Base-by-base conservation (phyloP, 2,329 filamentous ascomycete genomes). In the Cucurbitaria berberidis region DNA sequence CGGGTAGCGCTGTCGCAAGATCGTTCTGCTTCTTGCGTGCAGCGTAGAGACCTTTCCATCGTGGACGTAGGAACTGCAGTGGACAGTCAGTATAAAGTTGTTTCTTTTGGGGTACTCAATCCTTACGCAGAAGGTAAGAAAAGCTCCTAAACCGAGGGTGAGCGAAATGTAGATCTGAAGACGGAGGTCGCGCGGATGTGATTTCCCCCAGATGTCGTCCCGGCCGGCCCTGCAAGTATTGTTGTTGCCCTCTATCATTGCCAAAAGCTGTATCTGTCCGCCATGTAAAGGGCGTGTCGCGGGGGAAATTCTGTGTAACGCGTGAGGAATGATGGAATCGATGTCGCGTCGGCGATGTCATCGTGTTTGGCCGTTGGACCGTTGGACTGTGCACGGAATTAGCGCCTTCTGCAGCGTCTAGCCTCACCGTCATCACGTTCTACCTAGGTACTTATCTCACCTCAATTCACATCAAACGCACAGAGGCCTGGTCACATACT, bases 11-110 rank as follows among this genome's bases (percentile, higher is more conserved):
- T 1, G 82, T 82, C 15, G 84, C 84, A n/a, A 82, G 81, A 69
- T 87, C 81, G 63, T 85, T 85, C 59, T 89, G 87, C 66, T 88
- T 87, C 77, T 93, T 95, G 52, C 95, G 86, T 41, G 95, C 95
- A 27, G 92, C 89, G 74, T 98, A 99, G 1, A 99, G 83, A 19
- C 87, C 84, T 43, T 90, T 89, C 95, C 95, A 99, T 86, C 91
- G 87, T 60, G 93, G 92, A 43, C 95, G 89, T 22, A 99, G 80
- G 42, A 92, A 80, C 90, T 95, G 69, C 8, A 22, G 11, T 2
- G 21, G n/a, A 29, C 16, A 27, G 53, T 78, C 32, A 78, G 69
- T 47, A 53, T n/a, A n/a, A n/a, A n/a, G n/a, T n/a, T n/a, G n/a
- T n/a, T n/a, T n/a, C n/a, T n/a, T n/a, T 29, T 30, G 9, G 34